These are phyloP conservation scores for Pseudopyrenochaeta lycopersici DNA, from an alignment of 2,329 filamentous ascomycete species.

Conservation along the genomic window DNA sequence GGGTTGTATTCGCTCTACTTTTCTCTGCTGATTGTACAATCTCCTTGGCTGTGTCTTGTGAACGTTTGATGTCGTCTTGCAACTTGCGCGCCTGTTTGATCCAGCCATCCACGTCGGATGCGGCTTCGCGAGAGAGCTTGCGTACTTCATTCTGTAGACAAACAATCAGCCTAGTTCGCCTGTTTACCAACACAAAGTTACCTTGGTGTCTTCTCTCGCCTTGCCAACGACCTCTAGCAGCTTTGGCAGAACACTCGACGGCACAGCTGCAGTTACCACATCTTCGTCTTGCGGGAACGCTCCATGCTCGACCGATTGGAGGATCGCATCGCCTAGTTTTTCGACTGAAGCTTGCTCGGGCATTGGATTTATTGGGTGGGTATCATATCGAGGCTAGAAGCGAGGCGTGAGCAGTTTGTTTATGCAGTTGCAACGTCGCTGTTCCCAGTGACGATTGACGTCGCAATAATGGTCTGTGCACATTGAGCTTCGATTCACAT, in stretches of 20 bases:
- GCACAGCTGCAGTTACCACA: constrained; percentile 62
- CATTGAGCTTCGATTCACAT: constrained; percentile 9
- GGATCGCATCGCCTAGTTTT: constrained; percentile 66
- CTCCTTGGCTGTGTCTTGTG: constrained; percentile 79
- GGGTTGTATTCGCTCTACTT: constrained; percentile 68
- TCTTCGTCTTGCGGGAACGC: constrained; percentile 66
- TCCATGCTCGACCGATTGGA: constrained; percentile 69
- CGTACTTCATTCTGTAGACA: constrained; percentile 72
- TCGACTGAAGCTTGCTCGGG: constrained; percentile 39
- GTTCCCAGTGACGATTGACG: constrained; percentile 3
- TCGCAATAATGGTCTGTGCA: constrained; percentile 14
- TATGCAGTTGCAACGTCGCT: constrained; percentile 13
- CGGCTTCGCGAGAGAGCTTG: constrained; percentile 77
- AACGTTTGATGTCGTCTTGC: constrained; percentile 84
- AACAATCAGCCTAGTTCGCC: constrained; percentile 7
- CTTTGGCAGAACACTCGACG: constrained; percentile 57
- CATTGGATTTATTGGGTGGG: constrained; percentile 29
- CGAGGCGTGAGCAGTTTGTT: constrained; percentile 5
- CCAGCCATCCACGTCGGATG: constrained; percentile 85
- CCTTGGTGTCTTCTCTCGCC: constrained; percentile 64
- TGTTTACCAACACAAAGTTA: constrained; percentile 27
- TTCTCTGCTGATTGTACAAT: constrained; percentile 81
- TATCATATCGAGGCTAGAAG: constrained; percentile 25
- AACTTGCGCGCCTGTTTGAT: constrained; percentile 83
- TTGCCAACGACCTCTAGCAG: constrained; percentile 61